Evolutionary conservation across 768 basidiomycete species (phyloP), one percentile per base, ranked within the genome.

Genomic region (Kwoniella sp.): DNA sequence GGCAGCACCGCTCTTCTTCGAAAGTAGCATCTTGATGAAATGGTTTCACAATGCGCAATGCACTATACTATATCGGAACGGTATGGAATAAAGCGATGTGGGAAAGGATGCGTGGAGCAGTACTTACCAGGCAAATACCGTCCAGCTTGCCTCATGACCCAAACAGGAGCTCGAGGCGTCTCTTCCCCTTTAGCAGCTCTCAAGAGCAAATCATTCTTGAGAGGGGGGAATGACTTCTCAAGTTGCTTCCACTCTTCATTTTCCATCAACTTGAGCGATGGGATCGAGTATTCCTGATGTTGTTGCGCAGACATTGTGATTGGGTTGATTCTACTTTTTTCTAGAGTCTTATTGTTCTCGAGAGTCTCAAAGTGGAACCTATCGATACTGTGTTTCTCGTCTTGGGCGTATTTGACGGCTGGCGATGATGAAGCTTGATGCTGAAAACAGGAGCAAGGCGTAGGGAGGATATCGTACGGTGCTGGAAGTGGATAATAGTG

Each of bases 111-210:
- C n/a, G n/a, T n/a, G n/a, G n/a, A n/a, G n/a, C n/a, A n/a, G n/a
- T 6, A 72, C 74, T 64, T 26, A 77, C 78, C 94, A 80, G 94
- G 94, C 50, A 97, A 86, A 82, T 95, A 94, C 56, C 94, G 87
- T 53, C 94, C 94, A 24, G 94, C 94, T 79, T 97, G 94, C 36
- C 94, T 86, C 94, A 97, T 97, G 54, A 95, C 90, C 94, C 94
- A 97, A 60, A 93, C 92, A n/a, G 94, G 93, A 7, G 93, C 92
- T 59, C 90, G 86, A 74, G 92, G 91, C 0, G 91, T 93, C 78
- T 84, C 83, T 80, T 95, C 89, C 27, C 91, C 91, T 88, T 70
- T 58, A 58, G 92, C 92, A 48, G 94, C 92, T n/a, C 94, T 87
- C 53, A 96, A 80, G 33, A 96, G 74, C 48, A 96, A 84, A 78